phyloP scores from a whole-genome alignment of 805 yeast species.

The Candida ovalis region DNA sequence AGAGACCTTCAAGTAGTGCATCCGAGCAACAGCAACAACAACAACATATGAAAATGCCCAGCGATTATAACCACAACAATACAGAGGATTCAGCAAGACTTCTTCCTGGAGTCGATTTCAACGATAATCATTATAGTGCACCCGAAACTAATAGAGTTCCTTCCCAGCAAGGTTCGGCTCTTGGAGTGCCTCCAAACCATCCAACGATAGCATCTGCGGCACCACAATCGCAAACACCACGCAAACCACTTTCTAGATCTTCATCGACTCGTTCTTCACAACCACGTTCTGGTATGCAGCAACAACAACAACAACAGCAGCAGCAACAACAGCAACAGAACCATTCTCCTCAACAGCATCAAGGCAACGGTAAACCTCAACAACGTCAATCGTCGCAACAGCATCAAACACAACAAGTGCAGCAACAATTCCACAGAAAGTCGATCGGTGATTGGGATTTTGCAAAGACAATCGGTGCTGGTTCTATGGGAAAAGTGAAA shows the following conservation, averaged over 20 bases:
- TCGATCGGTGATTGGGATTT: conserved; percentile 97
- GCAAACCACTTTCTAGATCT: conserved; percentile 12
- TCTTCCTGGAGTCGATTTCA: conserved; percentile 27
- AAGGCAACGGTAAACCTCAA: conserved; percentile 5
- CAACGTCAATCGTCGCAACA: conserved; percentile 11
- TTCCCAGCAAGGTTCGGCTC: neutral
- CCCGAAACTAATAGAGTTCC: conserved; percentile 7
- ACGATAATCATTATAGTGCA: conserved; percentile 7
- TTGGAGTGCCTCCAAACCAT: neutral
- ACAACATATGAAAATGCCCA: conserved; percentile 6
- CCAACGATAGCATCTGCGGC: neutral
- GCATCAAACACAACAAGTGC: conserved; percentile 20
- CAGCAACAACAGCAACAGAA: conserved; percentile 10
- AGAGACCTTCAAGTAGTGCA: conserved; percentile 14
- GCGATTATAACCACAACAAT: conserved; percentile 7
- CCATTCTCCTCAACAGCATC: conserved; percentile 7
- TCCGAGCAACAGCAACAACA: conserved; percentile 15
- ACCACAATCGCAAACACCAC: conserved; percentile 5
- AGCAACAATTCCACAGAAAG: conserved; percentile 69
- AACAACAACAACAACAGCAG: conserved; percentile 4
- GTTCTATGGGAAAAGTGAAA: conserved; percentile 98
- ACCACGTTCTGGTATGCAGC: conserved; percentile 5
- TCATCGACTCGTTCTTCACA: conserved; percentile 9
- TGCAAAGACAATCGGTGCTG: conserved; percentile 93
- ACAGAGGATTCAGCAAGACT: conserved; percentile 12